Conservation (phyloP, 2,329 filamentous ascomycete species). For the Simplicillium sp. region DNA sequence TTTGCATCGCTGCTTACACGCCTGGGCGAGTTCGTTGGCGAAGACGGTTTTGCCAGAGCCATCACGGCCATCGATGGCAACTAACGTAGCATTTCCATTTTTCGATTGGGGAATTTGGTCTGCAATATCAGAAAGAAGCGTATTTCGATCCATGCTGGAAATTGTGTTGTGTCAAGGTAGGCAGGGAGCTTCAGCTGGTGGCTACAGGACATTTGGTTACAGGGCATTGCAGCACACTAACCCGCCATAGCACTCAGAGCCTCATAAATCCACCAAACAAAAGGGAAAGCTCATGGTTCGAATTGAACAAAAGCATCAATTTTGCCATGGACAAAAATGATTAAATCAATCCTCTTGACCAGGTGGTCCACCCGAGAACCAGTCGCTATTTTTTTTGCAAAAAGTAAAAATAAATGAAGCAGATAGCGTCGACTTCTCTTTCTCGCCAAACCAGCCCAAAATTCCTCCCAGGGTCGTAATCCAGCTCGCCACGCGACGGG, state of each 20-base stretch:
- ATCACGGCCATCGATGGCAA: neutral
- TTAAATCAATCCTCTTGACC: too few species aligned
- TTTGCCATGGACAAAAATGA: too few species aligned
- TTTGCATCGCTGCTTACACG: neutral
- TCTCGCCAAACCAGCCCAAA: slow-evolving; percentile 46
- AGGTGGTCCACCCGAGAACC: too few species aligned
- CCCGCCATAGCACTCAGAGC: too few species aligned
- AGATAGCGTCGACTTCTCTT: slow-evolving; percentile 33
- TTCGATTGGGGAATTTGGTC: neutral
- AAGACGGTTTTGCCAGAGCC: neutral
- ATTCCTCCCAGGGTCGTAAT: slow-evolving; percentile 52
- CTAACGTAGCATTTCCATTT: neutral
- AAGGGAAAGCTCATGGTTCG: too few species aligned
- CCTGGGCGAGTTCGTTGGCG: neutral
- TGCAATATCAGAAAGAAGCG: neutral
- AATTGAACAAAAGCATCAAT: too few species aligned
- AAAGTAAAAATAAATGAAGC: slow-evolving; percentile 33
- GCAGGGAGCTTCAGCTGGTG: too few species aligned
- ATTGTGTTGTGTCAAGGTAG: too few species aligned
- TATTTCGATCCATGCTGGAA: neutral
- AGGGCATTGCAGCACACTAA: too few species aligned
- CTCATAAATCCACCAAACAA: too few species aligned
- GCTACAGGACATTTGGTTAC: too few species aligned
- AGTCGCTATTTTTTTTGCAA: too few species aligned
- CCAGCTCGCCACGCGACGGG: slow-evolving; percentile 62